Evolutionary conservation across 352 stramenopile genomes (phyloP).

Genomic region (Phytophthora pisi): DNA sequence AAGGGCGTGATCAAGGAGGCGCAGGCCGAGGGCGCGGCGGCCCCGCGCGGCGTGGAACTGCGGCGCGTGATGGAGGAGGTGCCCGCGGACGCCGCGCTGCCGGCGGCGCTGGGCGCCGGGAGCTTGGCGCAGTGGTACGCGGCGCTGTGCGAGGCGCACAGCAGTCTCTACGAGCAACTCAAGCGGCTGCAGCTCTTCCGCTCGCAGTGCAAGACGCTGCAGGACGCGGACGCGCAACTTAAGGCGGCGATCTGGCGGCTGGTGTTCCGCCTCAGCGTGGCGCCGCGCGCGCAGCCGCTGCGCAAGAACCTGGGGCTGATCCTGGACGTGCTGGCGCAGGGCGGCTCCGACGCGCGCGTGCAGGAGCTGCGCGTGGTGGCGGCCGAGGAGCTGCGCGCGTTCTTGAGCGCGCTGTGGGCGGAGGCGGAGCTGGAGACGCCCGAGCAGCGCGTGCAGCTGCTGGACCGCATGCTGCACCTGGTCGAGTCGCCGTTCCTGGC

Average conservation of each 20-base stretch:
- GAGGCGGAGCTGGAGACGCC: constrained; percentile 8
- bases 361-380: constrained; percentile 31
- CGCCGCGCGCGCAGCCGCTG: constrained; percentile 37
- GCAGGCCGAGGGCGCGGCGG: constrained; percentile 23
- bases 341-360: constrained; percentile 9
- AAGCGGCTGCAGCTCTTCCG: constrained; percentile 78
- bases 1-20: constrained; percentile 74
- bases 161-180: constrained; percentile 70
- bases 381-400: constrained; percentile 43
- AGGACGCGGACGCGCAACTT: constrained; percentile 30
- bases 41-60: constrained; percentile 47
- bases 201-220: constrained; percentile 52
- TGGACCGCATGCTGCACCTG: constrained; percentile 68
- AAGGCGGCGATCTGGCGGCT: constrained; percentile 52
- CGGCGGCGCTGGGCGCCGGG: constrained; percentile 35
- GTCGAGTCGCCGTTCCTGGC: constrained; percentile 65
- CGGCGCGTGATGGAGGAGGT: constrained; percentile 26
- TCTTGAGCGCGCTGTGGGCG: constrained; percentile 41
- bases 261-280: constrained; percentile 66
- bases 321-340: constrained; percentile 47
- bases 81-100: constrained; percentile 45
- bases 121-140: constrained; percentile 56
- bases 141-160: constrained; percentile 31
- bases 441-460: constrained; percentile 36
- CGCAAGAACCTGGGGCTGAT: constrained; percentile 77